These are phyloP conservation scores for Pholiota conissans DNA, from an alignment of 768 basidiomycete genomes.

Conservation along the genomic window DNA sequence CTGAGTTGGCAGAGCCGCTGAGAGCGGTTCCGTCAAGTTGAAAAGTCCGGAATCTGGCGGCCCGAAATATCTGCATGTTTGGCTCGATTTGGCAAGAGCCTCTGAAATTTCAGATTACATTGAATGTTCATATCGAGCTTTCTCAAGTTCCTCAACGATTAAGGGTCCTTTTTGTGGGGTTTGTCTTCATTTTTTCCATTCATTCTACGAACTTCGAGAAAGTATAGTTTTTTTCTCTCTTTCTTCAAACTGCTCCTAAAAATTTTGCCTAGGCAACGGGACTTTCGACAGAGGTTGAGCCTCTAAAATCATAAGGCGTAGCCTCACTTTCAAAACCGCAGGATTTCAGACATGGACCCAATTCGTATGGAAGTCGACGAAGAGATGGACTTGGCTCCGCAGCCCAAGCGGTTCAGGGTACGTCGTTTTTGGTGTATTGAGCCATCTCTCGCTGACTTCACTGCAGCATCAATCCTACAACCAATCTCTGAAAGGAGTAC, in stretches of 20 bases:
- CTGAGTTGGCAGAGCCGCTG: too few species aligned
- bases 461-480: slow-evolving; percentile 76
- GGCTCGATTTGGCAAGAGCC: slow-evolving; percentile 4
- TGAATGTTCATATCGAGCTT: neutral
- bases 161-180: too few species aligned
- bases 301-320: neutral
- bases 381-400: slow-evolving; percentile 9
- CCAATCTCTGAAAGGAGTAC: slow-evolving; percentile 65
- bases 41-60: too few species aligned
- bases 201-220: too few species aligned
- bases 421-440: neutral
- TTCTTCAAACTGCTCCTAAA: too few species aligned
- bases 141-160: too few species aligned
- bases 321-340: neutral
- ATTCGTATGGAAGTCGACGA: slow-evolving; percentile 17
- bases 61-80: too few species aligned
- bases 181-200: neutral
- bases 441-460: neutral
- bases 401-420: slow-evolving; percentile 18
- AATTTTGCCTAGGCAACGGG: too few species aligned
- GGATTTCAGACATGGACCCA: neutral
- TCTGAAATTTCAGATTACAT: slow-evolving; percentile 7
- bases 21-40: too few species aligned
- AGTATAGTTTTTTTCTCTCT: too few species aligned
- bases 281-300: slow-evolving; percentile 5